phyloP scores from a whole-genome alignment of 2,329 filamentous ascomycete species.

The Ophiocordyceps robertsii region DNA sequence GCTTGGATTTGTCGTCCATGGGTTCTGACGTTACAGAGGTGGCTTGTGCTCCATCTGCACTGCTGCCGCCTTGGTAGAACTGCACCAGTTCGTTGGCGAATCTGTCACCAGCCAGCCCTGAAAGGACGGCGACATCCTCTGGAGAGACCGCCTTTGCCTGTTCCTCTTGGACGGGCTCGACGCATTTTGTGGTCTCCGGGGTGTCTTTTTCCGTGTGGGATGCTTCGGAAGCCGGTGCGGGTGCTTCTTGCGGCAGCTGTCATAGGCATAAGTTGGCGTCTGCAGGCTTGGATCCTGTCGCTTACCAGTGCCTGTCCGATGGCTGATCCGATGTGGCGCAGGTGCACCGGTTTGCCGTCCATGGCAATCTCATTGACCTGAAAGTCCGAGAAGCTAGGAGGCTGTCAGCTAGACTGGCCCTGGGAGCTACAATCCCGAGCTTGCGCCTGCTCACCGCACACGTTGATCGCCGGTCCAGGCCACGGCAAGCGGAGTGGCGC shows the following conservation, averaged over 20 bases:
- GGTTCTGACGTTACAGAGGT: constrained; percentile 24
- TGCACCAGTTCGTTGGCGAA: constrained; percentile 27
- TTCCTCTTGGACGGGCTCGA: constrained; percentile 7
- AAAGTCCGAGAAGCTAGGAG: constrained; percentile 69
- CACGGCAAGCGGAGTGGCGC: constrained; percentile 21
- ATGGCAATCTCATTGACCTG: constrained; percentile 78
- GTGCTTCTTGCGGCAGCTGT: background rate
- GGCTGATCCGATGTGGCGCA: constrained; percentile 33
- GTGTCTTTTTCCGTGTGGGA: constrained; percentile 5
- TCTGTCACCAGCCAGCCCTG: constrained; percentile 22
- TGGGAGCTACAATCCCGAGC: background rate
- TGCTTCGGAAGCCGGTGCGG: background rate
- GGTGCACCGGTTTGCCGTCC: constrained; percentile 62
- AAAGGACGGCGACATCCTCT: constrained; percentile 22
- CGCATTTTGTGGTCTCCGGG: constrained; percentile 5
- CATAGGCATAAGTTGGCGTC: background rate
- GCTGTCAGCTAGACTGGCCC: background rate
- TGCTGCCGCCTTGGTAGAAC: constrained; percentile 24
- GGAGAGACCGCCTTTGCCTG: constrained; percentile 13
- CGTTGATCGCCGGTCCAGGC: constrained; percentile 27
- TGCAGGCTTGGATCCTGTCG: background rate
- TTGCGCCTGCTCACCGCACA: constrained; percentile 16
- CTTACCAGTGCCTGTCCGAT: constrained; percentile 6
- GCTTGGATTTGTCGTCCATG: constrained; percentile 29
- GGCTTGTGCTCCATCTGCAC: constrained; percentile 12